A percentile compares a stretch with the other conserved stretches of the same genome.
Evolutionary conservation across 106 monocot species (phyloP).

Genomic region (Dactylorhiza incarnata): DNA sequence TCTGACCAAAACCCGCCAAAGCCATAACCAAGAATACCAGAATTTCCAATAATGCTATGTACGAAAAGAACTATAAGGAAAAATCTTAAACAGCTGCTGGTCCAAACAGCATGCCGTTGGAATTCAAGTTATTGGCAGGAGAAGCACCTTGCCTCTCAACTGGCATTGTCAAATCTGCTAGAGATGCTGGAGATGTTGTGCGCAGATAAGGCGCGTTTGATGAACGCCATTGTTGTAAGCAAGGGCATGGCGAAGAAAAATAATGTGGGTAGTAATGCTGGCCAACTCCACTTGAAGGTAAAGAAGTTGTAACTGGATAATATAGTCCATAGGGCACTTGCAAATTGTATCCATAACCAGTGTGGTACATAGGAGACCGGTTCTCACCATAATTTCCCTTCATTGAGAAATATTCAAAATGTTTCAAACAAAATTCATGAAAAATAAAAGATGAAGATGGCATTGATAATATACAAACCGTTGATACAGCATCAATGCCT

Average conservation of each 20-base stretch:
- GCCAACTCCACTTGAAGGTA: conserved; percentile 46
- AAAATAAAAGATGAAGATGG: not conserved
- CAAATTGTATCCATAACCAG: conserved; percentile 54
- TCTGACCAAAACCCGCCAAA: conserved; percentile 36
- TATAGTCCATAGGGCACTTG: conserved; percentile 71
- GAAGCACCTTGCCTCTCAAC: conserved; percentile 38
- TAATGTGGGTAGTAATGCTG: conserved; percentile 60
- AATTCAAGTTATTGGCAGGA: conserved; percentile 22
- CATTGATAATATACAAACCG: conserved; percentile 30
- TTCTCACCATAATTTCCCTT: conserved; percentile 57
- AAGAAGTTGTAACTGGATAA: conserved; percentile 60
- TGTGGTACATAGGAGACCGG: conserved; percentile 48
- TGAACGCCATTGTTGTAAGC: conserved; percentile 50
- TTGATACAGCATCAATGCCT: conserved; percentile 41
- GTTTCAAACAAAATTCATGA: not conserved
- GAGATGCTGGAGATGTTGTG: conserved; percentile 36
- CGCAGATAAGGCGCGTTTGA: conserved; percentile 35
- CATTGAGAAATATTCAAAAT: conserved; percentile 11
- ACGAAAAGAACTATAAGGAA: conserved; percentile 21
- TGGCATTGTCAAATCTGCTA: conserved; percentile 24
- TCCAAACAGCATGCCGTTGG: conserved; percentile 20
- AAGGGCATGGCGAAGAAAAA: conserved; percentile 40
- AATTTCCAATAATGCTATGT: conserved; percentile 17
- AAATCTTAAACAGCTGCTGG: conserved; percentile 20
- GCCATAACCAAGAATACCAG: conserved; percentile 25